Base-by-base conservation (phyloP, 2,329 filamentous ascomycete genomes). In the Pezicula carpinea region DNA sequence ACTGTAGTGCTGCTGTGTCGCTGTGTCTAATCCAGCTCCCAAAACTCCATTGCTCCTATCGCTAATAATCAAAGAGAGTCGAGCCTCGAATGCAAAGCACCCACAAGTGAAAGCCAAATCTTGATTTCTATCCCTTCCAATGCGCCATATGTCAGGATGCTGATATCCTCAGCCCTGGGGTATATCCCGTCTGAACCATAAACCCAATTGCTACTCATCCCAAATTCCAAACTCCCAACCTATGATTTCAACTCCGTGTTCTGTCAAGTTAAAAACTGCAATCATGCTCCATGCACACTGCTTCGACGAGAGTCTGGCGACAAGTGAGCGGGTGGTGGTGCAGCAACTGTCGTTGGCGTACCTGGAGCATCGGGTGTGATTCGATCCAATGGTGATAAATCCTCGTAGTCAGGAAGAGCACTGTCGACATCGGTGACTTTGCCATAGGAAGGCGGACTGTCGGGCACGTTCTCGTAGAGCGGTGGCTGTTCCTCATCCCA, bases 401-500 rank as follows among this genome's bases (percentile, higher is more conserved):
- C 54, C 29, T 63, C 56, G 39, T 64, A 64, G 36, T 62, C 59
- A 6, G 60, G 57, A 39, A 65, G 50, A 3, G 51, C 44, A 2
- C 54, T 48, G 43, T 59, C 59, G 1, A 53, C 22, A 11, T 57
- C 54, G 4, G 48, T 26, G 7, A 40, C 22, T 14, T 53, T 47
- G 13, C 47, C 48, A 67, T 91, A 91, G 5, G 74, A 76, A 0
- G 92, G 92, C 41, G 92, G 92, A 59, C 85, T 89, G 2, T 82
- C 84, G 1, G 92, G 91, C 35, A 97, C 90, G 63, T 97, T 89
- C 67, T 93, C 86, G 69, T 99, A 99, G 56, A 95, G 80, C 1
- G 92, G 92, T 11, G 92, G 92, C 61, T 88, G 83, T 72, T 99
- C 92, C 68, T 96, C 92, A 58, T 96, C 91, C 91, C 91, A 96